These are phyloP conservation scores for Raddia distichophylla DNA, from an alignment of 176 grass and related monocot genomes.

Conservation along the genomic window DNA sequence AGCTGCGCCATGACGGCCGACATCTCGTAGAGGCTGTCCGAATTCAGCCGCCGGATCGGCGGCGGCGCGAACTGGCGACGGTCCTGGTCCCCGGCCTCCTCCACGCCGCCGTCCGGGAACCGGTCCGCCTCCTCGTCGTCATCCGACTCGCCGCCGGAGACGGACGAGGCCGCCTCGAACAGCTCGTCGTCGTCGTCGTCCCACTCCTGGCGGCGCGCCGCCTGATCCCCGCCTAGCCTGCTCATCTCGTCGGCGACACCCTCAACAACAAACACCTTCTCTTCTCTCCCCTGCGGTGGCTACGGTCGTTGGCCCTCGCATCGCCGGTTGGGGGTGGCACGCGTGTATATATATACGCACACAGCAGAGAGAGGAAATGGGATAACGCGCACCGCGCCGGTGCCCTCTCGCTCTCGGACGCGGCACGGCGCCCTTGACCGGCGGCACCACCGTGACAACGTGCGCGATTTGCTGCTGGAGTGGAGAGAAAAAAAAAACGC, in stretches of 20 bases:
- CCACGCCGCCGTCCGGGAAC: constrained; percentile 32
- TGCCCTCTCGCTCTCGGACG: constrained; percentile 26
- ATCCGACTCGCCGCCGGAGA: constrained; percentile 49
- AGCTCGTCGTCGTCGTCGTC: constrained; percentile 54
- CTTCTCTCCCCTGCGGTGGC: no score
- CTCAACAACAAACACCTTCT: background rate
- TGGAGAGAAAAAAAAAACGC: background rate
- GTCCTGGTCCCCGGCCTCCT: background rate
- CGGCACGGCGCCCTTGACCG: constrained; percentile 22
- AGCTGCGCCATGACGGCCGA: constrained; percentile 63
- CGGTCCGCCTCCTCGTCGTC: constrained; percentile 30
- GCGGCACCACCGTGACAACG: background rate
- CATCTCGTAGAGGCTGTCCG: constrained; percentile 62
- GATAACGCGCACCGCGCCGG: constrained; percentile 7
- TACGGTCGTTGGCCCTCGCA: constrained; percentile 11
- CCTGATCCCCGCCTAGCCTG: constrained; percentile 2
- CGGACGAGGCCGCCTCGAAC: constrained; percentile 36
- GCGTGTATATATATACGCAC: background rate
- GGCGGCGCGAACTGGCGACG: constrained; percentile 32
- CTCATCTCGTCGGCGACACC: constrained; percentile 21
- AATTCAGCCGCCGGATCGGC: constrained; percentile 50
- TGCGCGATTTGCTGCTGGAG: constrained; percentile 13
- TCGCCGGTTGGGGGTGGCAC: background rate
- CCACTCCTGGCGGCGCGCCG: constrained; percentile 32
- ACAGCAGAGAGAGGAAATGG: background rate